Conservation (phyloP, 2,329 filamentous ascomycete genomes). For the Pseudovirgaria hyperparasitica region DNA sequence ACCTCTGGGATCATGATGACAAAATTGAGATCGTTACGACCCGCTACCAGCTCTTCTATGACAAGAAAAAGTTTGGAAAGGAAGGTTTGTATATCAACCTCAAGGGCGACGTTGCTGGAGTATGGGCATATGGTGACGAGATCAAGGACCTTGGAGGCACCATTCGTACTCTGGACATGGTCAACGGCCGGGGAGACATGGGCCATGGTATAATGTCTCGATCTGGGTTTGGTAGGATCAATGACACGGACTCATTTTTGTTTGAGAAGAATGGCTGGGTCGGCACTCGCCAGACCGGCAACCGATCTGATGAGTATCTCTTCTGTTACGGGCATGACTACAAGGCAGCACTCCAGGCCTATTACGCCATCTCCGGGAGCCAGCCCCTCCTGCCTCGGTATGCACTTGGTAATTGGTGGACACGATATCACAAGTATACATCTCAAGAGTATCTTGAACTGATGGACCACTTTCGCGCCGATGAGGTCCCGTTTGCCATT, state of each 20-base stretch:
- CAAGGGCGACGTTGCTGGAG: conserved; percentile 29
- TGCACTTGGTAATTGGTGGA: conserved; percentile 55
- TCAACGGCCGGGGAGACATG: conserved; percentile 38
- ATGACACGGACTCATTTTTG: conserved; percentile 45
- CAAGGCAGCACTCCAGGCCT: conserved; percentile 38
- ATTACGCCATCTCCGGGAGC: conserved; percentile 43
- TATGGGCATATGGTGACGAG: conserved; percentile 40
- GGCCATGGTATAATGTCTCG: conserved; percentile 39
- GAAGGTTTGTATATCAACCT: conserved; percentile 36
- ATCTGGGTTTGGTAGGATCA: conserved; percentile 38
- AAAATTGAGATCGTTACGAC: conserved; percentile 43
- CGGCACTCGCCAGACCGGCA: conserved; percentile 31
- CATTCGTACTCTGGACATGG: conserved; percentile 41
- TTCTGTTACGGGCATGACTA: conserved; percentile 49
- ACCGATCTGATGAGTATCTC: conserved; percentile 45
- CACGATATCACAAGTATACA: conserved; percentile 46
- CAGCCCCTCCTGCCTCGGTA: conserved; percentile 45
- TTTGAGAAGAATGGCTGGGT: conserved; percentile 43
- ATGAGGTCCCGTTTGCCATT: conserved; percentile 44
- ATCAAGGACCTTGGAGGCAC: conserved; percentile 34
- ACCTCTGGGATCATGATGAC: conserved; percentile 32
- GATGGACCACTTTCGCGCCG: conserved; percentile 41
- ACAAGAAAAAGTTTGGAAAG: conserved; percentile 42
- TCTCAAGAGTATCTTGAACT: conserved; percentile 43
- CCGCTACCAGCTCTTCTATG: conserved; percentile 44